These are phyloP conservation scores for Claviceps spartinae DNA, from an alignment of 2,329 filamentous ascomycete species.

Conservation along the genomic window DNA sequence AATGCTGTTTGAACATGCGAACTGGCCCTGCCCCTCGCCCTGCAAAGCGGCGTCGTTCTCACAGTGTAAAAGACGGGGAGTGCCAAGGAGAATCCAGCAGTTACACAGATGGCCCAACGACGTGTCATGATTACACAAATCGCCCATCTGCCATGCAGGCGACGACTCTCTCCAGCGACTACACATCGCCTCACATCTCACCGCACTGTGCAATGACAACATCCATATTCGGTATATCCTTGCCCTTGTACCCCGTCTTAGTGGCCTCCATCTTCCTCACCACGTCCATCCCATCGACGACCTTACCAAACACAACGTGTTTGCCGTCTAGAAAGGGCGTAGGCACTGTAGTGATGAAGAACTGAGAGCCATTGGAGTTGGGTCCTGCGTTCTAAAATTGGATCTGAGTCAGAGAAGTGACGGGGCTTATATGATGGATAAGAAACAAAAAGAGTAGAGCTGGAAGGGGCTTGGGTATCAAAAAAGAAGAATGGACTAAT, in stretches of 20 bases:
- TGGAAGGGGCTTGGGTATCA: background rate
- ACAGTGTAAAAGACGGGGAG: too few relatives aligned
- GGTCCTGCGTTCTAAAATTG: conserved; percentile 63
- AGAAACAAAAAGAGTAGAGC: background rate
- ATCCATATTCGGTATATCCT: conserved; percentile 75
- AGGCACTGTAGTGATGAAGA: conserved; percentile 87
- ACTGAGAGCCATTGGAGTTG: conserved; percentile 89
- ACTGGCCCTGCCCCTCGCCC: too few relatives aligned
- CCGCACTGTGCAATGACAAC: conserved; percentile 78
- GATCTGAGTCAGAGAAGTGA: background rate
- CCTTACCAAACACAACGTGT: conserved; percentile 90
- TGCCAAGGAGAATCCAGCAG: too few relatives aligned
- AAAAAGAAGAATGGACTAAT: background rate
- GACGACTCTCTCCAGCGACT: background rate
- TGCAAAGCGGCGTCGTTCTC: too few relatives aligned
- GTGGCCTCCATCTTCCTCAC: conserved; percentile 87
- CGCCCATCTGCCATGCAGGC: background rate
- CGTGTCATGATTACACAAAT: too few relatives aligned
- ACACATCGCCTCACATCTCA: conserved; percentile 54
- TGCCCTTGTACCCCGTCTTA: conserved; percentile 57
- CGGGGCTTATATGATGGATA: background rate
- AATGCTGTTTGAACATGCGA: too few relatives aligned
- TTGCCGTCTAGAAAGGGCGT: conserved; percentile 85
- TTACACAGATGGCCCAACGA: too few relatives aligned
- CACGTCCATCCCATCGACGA: conserved; percentile 80